These are phyloP conservation scores for Piedraia hortae DNA, from an alignment of 2,329 filamentous ascomycete genomes.

Conservation along the genomic window DNA sequence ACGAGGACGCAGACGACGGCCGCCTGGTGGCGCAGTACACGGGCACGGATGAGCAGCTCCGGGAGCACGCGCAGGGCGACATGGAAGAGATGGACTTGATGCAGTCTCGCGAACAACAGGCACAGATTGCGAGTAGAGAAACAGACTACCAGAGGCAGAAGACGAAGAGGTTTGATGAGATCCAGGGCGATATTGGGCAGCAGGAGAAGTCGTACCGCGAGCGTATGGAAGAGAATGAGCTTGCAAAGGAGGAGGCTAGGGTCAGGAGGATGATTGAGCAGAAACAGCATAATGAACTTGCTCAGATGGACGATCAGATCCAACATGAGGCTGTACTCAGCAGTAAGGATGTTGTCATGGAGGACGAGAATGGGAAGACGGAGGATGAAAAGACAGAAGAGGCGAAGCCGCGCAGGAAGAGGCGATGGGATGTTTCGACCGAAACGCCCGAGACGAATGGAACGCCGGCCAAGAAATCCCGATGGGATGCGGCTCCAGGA, in stretches of 20 bases:
- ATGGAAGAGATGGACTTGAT: constrained; percentile 83
- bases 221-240: constrained; percentile 67
- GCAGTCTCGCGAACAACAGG: constrained; percentile 62
- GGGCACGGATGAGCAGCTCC: constrained; percentile 68
- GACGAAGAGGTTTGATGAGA: constrained; percentile 71
- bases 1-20: constrained; percentile 32
- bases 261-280: constrained; percentile 57
- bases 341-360: constrained; percentile 44
- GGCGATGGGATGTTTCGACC: constrained; percentile 72
- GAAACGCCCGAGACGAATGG: constrained; percentile 12
- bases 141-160: constrained; percentile 93
- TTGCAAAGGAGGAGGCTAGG: constrained; percentile 81
- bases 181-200: constrained; percentile 38
- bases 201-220: constrained; percentile 60
- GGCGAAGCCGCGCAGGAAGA: constrained; percentile 35
- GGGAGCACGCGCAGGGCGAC: constrained; percentile 74
- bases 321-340: constrained; percentile 27
- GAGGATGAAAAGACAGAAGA: constrained; percentile 35
- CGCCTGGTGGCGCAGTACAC: constrained; percentile 88
- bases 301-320: constrained; percentile 50
- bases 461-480: constrained; percentile 34
- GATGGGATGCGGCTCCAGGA: constrained; percentile 57
- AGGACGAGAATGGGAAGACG: constrained; percentile 40
- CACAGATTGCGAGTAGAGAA: constrained; percentile 73
- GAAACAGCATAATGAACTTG: constrained; percentile 33